Conservation (phyloP, 148 eudicot genomes). For the Camellia lanceoleosa region DNA sequence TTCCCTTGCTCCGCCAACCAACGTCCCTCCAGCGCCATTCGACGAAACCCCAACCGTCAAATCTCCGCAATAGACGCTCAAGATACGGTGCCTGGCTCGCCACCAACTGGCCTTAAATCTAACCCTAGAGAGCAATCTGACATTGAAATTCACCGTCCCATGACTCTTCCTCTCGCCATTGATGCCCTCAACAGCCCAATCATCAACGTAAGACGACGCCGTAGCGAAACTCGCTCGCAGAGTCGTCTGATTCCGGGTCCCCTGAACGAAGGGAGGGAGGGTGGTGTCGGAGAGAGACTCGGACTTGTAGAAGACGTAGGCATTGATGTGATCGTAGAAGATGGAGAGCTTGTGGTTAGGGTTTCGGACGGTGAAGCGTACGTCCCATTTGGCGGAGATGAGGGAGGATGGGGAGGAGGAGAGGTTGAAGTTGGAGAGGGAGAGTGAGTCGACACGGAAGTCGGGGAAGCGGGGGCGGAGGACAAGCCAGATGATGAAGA, state of each 20-base stretch:
- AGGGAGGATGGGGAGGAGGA: slow-evolving; percentile 23
- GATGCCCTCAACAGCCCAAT: slow-evolving; percentile 20
- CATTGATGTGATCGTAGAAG: slow-evolving; percentile 41
- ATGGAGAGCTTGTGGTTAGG: slow-evolving; percentile 44
- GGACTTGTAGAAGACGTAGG: slow-evolving; percentile 28
- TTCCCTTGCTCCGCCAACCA: slow-evolving; percentile 32
- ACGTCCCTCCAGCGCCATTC: slow-evolving; percentile 25
- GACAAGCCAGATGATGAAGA: slow-evolving; percentile 67
- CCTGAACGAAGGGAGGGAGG: slow-evolving; percentile 57
- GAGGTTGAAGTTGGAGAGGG: slow-evolving; percentile 48
- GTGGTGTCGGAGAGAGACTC: slow-evolving; percentile 28
- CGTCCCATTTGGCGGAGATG: slow-evolving; percentile 37
- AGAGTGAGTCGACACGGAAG: slow-evolving; percentile 44
- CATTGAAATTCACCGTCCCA: slow-evolving; percentile 35
- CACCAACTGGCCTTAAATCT: slow-evolving; percentile 58
- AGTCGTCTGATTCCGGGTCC: slow-evolving; percentile 27
- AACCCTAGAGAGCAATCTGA: slow-evolving; percentile 17
- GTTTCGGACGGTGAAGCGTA: slow-evolving; percentile 34
- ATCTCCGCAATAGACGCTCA: slow-evolving; percentile 59
- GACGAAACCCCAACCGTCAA: slow-evolving; percentile 28
- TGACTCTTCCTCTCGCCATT: slow-evolving; percentile 25
- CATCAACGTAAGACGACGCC: slow-evolving; percentile 29
- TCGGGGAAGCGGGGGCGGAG: slow-evolving; percentile 78
- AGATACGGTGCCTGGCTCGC: slow-evolving; percentile 45
- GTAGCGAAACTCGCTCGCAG: slow-evolving; percentile 42